Conservation (phyloP, 1,284 basidiomycete genomes). For the Kwoniella shivajii region DNA sequence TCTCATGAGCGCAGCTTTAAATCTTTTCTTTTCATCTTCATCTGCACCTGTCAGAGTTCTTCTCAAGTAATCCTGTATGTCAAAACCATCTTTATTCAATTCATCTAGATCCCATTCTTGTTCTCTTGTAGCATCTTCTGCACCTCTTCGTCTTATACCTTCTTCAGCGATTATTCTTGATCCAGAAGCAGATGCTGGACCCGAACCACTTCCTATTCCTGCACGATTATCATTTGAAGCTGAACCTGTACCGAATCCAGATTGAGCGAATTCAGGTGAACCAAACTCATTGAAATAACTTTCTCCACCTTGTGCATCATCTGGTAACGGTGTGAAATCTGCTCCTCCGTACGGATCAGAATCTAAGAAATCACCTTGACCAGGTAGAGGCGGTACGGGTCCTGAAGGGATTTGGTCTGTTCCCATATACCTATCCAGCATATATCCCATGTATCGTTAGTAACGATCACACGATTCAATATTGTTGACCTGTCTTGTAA, state of each 20-base stretch:
- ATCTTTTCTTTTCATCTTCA: slow-evolving; percentile 50
- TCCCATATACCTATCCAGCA: slow-evolving; percentile 42
- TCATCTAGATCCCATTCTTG: slow-evolving; percentile 63
- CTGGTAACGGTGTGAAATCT: slow-evolving; percentile 24
- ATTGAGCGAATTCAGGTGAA: slow-evolving; percentile 32
- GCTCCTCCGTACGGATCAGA: slow-evolving; percentile 40
- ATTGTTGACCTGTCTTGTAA: too few relatives aligned
- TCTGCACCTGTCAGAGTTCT: slow-evolving; percentile 51
- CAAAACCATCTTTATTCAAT: slow-evolving; percentile 73
- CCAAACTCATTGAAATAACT: slow-evolving; percentile 34
- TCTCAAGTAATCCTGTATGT: slow-evolving; percentile 60
- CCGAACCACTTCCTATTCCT: slow-evolving; percentile 5
- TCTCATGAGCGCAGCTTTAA: slow-evolving; percentile 47
- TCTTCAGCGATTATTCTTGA: slow-evolving; percentile 28
- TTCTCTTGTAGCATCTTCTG: slow-evolving; percentile 40
- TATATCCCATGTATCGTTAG: too few relatives aligned
- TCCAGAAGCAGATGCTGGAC: background rate
- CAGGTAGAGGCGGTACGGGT: slow-evolving; percentile 54
- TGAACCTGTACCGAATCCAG: slow-evolving; percentile 16
- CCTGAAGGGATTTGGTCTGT: slow-evolving; percentile 39
- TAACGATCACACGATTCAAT: too few relatives aligned
- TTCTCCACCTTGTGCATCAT: slow-evolving; percentile 14
- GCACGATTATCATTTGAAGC: slow-evolving; percentile 1
- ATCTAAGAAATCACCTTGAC: slow-evolving; percentile 28
- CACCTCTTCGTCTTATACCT: slow-evolving; percentile 35